Evolutionary conservation across 1,139 yeast genomes (phyloP), one percentile per base, ranked within the genome.

Genomic region (Suhomyces terraborum): DNA sequence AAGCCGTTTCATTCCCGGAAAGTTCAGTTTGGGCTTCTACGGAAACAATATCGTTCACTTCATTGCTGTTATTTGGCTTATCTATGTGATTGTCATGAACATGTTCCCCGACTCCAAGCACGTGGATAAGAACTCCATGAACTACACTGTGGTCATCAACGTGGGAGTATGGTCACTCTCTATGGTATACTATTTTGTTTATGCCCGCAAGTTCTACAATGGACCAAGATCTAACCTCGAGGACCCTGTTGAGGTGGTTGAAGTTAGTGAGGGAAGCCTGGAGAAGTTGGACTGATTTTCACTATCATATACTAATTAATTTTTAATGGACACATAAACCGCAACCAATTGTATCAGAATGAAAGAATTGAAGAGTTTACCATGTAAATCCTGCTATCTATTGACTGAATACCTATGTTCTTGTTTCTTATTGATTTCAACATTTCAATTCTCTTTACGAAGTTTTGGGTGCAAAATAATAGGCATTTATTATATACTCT

Each of bases 211-310:
- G 42, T 41, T 47, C 12, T 67, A 65, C 47, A 45, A 61, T 9
- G 73, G 73, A 1, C 73, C 75, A 8, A 64, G 59, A 45, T 58
- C 69, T n/a, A 67, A 68, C 45, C 56, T 67, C 38, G 63, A 58
- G 14, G 52, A 28, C 8, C 20, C 29, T 6, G 34, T 21, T 3
- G 42, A 26, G 8, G 17, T n/a, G 24, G 24, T 29, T 14, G 31
- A 38, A 12, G 26, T 12, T 9, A 24, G 33, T 16, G 32, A 29
- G 24, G 13, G 19, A 13, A 29, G 23, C 12, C 25, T 23, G 37
- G 34, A 35, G 19, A 25, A 35, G 26, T 13, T 18, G 4, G 14
- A 32, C 12, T 32, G n/a, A n/a, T n/a, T n/a, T n/a, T n/a, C n/a
- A n/a, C n/a, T n/a, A n/a, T n/a, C n/a, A n/a, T n/a, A n/a, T n/a